Evolutionary conservation across 2,329 filamentous ascomycete species (phyloP).

Genomic region (Coleophoma crateriformis): DNA sequence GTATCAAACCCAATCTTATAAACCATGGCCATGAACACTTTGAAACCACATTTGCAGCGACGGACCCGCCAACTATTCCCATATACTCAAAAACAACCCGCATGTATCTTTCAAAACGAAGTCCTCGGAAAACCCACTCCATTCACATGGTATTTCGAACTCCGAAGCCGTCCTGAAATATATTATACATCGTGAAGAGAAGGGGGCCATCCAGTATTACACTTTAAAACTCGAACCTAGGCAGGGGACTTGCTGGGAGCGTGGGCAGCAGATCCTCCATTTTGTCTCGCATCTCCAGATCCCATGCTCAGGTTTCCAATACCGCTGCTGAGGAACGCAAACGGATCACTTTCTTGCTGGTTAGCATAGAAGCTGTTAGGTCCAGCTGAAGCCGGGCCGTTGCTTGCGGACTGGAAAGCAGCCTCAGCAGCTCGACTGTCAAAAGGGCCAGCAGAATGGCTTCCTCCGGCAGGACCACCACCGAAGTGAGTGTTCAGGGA

Average conservation of each 20-base stretch:
- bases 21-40: slow-evolving; percentile 2
- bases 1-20: slow-evolving; percentile 13
- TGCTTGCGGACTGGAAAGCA: slow-evolving; percentile 84
- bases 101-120: slow-evolving; percentile 12
- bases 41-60: slow-evolving; percentile 7
- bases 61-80: slow-evolving; percentile 1
- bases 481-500: slow-evolving; percentile 76
- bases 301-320: slow-evolving; percentile 70
- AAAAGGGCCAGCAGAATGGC: slow-evolving; percentile 81
- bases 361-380: slow-evolving; percentile 63
- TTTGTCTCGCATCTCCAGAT: slow-evolving; percentile 58
- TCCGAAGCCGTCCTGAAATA: slow-evolving; percentile 27
- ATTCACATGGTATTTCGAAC: slow-evolving; percentile 11
- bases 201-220: slow-evolving; percentile 18
- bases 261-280: slow-evolving; percentile 37
- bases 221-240: slow-evolving; percentile 13
- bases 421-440: slow-evolving; percentile 91
- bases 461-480: slow-evolving; percentile 64
- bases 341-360: slow-evolving; percentile 66
- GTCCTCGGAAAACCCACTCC: slow-evolving; percentile 23
- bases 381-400: slow-evolving; percentile 72
- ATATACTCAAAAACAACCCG: slow-evolving; percentile 18
- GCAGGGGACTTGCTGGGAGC: slow-evolving; percentile 29
- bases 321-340: slow-evolving; percentile 71
- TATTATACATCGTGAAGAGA: slow-evolving; percentile 22